Evolutionary conservation across 2,329 filamentous ascomycete species (phyloP).

Genomic region (Hansfordia pulvinata): DNA sequence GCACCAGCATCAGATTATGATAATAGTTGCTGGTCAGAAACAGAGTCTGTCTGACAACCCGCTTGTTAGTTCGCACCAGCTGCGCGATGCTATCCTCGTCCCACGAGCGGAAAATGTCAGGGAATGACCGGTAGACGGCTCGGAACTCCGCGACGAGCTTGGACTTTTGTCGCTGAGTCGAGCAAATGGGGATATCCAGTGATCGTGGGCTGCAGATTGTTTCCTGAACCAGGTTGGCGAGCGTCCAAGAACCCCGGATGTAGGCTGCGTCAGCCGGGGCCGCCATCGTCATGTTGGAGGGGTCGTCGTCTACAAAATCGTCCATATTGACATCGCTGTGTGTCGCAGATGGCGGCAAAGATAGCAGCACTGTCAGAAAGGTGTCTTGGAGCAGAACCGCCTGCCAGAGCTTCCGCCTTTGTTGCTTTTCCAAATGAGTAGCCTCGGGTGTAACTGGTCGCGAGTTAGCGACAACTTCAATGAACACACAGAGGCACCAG

Average conservation of each 20-base stretch:
- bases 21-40: conserved; percentile 75
- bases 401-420: conserved; percentile 70
- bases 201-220: conserved; percentile 64
- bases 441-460: conserved; percentile 46
- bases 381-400: conserved; percentile 71
- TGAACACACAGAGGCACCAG: conserved; percentile 4
- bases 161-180: conserved; percentile 53
- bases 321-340: conserved; percentile 71
- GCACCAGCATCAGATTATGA: conserved; percentile 69
- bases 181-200: conserved; percentile 58
- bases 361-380: conserved; percentile 65
- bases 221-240: conserved; percentile 67
- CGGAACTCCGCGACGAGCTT: conserved; percentile 58
- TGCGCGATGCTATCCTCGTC: conserved; percentile 44
- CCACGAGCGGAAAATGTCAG: conserved; percentile 55
- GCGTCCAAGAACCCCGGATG: conserved; percentile 63
- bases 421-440: conserved; percentile 60
- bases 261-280: conserved; percentile 57
- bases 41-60: conserved; percentile 59
- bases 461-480: conserved; percentile 2
- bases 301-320: conserved; percentile 57
- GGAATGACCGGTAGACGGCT: conserved; percentile 59
- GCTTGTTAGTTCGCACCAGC: conserved; percentile 44
- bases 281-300: conserved; percentile 38
- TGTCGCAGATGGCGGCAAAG: conserved; percentile 63